Evolutionary conservation across 2,329 filamentous ascomycete species (phyloP), one percentile per base, ranked within the genome.

Genomic region (Thielaviopsis punctulata): DNA sequence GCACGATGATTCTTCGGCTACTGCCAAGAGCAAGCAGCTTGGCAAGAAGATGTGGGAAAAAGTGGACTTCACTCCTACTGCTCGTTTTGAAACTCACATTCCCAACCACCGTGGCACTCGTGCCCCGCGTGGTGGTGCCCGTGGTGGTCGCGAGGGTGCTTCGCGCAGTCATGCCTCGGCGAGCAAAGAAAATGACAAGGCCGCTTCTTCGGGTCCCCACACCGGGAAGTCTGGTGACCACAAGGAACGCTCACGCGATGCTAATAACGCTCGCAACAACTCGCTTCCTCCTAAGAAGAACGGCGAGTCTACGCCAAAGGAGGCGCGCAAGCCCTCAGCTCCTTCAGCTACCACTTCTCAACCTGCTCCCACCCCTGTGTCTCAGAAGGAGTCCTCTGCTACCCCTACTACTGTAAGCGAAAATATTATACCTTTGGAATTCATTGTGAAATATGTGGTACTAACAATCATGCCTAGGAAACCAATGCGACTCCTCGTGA

Each of bases 1-100:
- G 44, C 74, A 80, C 56, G 79, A 75, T n/a, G 68, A 79, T 52
- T 60, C 72, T 62, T 60, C 64, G 59, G 57, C 59, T 19, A 59
- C 68, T 55, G 60, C 61, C 48, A 76, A 75, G 61, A 61, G 68
- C 22, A 60, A 77, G 70, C 65, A 81, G 74, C 19, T 33, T 18
- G 45, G 45, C n/a, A 93, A 93, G 70, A 80, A 84, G 60, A 86
- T 88, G 61, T 96, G 92, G 90, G 80, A 86, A 54, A 76, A 80
- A 1, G 77, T 95, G 53, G 79, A 82, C 30, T 90, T 89, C 61
- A 86, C 86, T 12, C 90, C 88, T 8, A 83, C 79, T 13, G 87
- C 92, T 48, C 81, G 82, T 54, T 96, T 94, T 66, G 84, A 86
- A 63, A 95, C 92, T 0, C 86, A 84, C 24, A 65, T 95, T 41